phyloP scores from a whole-genome alignment of 495 filamentous ascomycete genomes.

The Amniculicola lignicola region DNA sequence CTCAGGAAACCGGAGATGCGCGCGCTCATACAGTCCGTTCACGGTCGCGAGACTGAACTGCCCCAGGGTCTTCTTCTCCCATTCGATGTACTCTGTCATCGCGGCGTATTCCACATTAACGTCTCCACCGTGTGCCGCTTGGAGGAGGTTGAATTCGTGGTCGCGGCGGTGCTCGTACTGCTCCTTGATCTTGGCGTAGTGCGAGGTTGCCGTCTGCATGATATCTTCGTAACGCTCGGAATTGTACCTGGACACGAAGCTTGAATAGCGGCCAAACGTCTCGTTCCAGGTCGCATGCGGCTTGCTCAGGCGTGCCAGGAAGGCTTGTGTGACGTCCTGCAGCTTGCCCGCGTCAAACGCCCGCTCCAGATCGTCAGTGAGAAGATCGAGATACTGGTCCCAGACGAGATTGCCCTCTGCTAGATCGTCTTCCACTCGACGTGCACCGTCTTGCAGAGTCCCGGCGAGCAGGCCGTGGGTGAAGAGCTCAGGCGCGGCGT shows the following conservation, averaged over 20 bases:
- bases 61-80: slow-evolving; percentile 63
- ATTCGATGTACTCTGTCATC: slow-evolving; percentile 77
- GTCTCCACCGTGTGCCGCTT: slow-evolving; percentile 58
- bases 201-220: slow-evolving; percentile 67
- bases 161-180: slow-evolving; percentile 66
- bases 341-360: slow-evolving; percentile 57
- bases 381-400: slow-evolving; percentile 68
- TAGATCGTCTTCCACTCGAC: slow-evolving; percentile 75
- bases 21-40: slow-evolving; percentile 74
- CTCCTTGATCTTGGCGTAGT: slow-evolving; percentile 65
- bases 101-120: slow-evolving; percentile 53
- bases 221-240: slow-evolving; percentile 70
- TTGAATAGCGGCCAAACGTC: slow-evolving; percentile 79
- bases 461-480: slow-evolving; percentile 68
- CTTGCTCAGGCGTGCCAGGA: slow-evolving; percentile 66
- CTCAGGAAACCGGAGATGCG: slow-evolving; percentile 62
- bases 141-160: slow-evolving; percentile 65
- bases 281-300: slow-evolving; percentile 83
- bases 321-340: slow-evolving; percentile 64
- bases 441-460: slow-evolving; percentile 74
- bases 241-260: slow-evolving; percentile 75
- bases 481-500: slow-evolving; percentile 75
- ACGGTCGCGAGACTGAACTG: slow-evolving; percentile 59
- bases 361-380: slow-evolving; percentile 60
- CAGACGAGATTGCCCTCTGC: slow-evolving; percentile 85